Conservation (phyloP, 2,329 filamentous ascomycete genomes). For the Stachybotrys echinatus region DNA sequence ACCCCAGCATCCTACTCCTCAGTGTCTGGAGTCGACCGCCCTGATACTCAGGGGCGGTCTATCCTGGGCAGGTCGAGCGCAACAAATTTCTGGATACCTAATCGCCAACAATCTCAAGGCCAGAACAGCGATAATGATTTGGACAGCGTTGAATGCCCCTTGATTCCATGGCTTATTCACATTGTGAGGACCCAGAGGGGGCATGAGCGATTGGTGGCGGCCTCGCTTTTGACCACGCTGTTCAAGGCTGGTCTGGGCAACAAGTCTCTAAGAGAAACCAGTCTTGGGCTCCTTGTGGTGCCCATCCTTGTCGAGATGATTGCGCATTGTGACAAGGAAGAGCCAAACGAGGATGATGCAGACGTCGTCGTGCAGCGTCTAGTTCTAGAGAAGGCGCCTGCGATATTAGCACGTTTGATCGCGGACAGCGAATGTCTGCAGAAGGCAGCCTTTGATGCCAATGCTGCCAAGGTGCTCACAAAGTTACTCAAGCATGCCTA, state of each 20-base stretch:
- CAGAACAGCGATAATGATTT: slow-evolving; percentile 26
- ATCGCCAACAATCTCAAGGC: slow-evolving; percentile 18
- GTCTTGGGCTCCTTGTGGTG: slow-evolving; percentile 62
- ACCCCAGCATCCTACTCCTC: slow-evolving; percentile 16
- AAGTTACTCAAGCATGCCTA: slow-evolving; percentile 48
- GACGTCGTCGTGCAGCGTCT: slow-evolving; percentile 26
- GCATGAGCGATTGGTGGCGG: slow-evolving; percentile 61
- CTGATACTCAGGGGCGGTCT: slow-evolving; percentile 22
- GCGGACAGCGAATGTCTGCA: slow-evolving; percentile 76
- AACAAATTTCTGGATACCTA: slow-evolving; percentile 24
- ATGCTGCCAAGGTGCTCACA: slow-evolving; percentile 39
- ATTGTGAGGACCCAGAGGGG: slow-evolving; percentile 53
- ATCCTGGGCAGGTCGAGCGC: slow-evolving; percentile 22
- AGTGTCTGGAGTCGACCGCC: slow-evolving; percentile 12
- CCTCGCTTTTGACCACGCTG: slow-evolving; percentile 62
- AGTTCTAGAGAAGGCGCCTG: slow-evolving; percentile 66
- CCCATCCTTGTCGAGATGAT: slow-evolving; percentile 66
- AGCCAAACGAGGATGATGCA: slow-evolving; percentile 27
- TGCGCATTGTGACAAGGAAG: slow-evolving; percentile 37
- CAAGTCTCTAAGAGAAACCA: slow-evolving; percentile 53
- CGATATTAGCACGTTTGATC: slow-evolving; percentile 72
- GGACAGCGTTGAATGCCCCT: slow-evolving; percentile 62
- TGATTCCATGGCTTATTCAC: slow-evolving; percentile 69
- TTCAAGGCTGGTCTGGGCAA: slow-evolving; percentile 63
- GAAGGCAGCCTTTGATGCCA: slow-evolving; percentile 69